These are phyloP conservation scores for Medakamo hakoo DNA, from an alignment of 139 green algal genomes.

Conservation along the genomic window DNA sequence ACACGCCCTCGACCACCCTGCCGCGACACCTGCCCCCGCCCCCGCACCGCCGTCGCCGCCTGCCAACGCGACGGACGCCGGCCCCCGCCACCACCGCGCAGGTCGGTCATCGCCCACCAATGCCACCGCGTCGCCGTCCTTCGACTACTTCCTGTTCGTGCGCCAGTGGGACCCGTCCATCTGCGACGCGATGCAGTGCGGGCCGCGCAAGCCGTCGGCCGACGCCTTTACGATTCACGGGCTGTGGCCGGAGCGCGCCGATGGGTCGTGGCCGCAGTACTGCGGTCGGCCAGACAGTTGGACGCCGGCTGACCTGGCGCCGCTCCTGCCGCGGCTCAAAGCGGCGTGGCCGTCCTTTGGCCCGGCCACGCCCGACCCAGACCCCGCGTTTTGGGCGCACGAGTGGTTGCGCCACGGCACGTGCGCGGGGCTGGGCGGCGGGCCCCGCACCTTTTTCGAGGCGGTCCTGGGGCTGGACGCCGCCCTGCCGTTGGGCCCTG, in stretches of 20 bases:
- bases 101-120: too few relatives aligned
- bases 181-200: not conserved
- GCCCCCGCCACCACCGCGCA: too few relatives aligned
- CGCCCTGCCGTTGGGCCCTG: conserved; percentile 22
- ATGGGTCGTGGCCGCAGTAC: conserved; percentile 45
- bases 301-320: not conserved
- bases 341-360: conserved; percentile 13
- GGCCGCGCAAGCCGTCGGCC: not conserved
- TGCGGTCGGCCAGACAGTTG: conserved; percentile 9
- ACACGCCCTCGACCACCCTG: too few relatives aligned
- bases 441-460: conserved; percentile 22
- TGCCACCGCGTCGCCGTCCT: too few relatives aligned
- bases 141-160: too few relatives aligned
- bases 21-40: too few relatives aligned
- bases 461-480: conserved; percentile 26
- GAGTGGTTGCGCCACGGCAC: conserved; percentile 46
- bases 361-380: not conserved
- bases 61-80: too few relatives aligned
- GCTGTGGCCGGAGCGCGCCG: conserved; percentile 47
- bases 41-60: too few relatives aligned
- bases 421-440: conserved; percentile 19
- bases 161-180: not conserved
- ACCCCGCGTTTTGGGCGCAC: conserved; percentile 32
- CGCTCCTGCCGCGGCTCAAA: not conserved
- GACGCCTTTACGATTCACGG: conserved; percentile 53